These are phyloP conservation scores for Medicago ruthenica DNA, from an alignment of 306 rosid species.

Conservation along the genomic window DNA sequence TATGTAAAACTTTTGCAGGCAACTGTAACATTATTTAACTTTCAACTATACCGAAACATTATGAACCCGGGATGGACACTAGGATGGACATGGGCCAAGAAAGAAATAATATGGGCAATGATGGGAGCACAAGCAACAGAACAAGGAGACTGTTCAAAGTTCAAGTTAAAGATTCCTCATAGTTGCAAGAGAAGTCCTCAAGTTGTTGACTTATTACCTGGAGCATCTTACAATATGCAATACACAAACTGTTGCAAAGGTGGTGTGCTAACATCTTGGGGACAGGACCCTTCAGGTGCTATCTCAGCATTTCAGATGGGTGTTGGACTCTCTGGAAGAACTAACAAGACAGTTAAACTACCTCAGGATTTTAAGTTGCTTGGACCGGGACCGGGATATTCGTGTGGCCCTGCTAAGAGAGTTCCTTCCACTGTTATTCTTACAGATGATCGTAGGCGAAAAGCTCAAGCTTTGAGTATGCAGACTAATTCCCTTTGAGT, in stretches of 20 bases:
- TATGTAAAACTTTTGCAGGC: slow-evolving; percentile 57
- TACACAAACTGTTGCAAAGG: slow-evolving; percentile 71
- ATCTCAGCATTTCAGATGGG: slow-evolving; percentile 78
- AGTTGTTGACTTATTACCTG: slow-evolving; percentile 74
- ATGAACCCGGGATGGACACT: slow-evolving; percentile 76
- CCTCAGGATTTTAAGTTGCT: slow-evolving; percentile 70
- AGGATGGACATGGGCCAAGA: slow-evolving; percentile 86
- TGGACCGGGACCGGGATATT: slow-evolving; percentile 81
- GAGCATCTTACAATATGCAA: slow-evolving; percentile 79
- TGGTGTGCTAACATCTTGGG: slow-evolving; percentile 79
- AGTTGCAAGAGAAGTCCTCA: slow-evolving; percentile 72
- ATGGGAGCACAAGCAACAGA: slow-evolving; percentile 83
- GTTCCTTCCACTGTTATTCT: slow-evolving; percentile 66
- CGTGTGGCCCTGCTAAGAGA: slow-evolving; percentile 69
- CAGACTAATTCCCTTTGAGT: not conserved
- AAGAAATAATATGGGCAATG: slow-evolving; percentile 73
- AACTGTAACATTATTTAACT: slow-evolving; percentile 76
- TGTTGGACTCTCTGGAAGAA: slow-evolving; percentile 74
- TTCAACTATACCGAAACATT: slow-evolving; percentile 71
- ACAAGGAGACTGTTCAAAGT: slow-evolving; percentile 85
- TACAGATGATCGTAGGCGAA: slow-evolving; percentile 65
- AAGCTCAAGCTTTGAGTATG: slow-evolving; percentile 75
- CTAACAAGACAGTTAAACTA: slow-evolving; percentile 75
- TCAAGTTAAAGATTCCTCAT: slow-evolving; percentile 69
- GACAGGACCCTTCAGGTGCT: slow-evolving; percentile 68